Percentiles rank a stretch among this genome's conserved stretches.
Conservation (phyloP, 768 basidiomycete species). For the Tubosaeta brunneosetosa region DNA sequence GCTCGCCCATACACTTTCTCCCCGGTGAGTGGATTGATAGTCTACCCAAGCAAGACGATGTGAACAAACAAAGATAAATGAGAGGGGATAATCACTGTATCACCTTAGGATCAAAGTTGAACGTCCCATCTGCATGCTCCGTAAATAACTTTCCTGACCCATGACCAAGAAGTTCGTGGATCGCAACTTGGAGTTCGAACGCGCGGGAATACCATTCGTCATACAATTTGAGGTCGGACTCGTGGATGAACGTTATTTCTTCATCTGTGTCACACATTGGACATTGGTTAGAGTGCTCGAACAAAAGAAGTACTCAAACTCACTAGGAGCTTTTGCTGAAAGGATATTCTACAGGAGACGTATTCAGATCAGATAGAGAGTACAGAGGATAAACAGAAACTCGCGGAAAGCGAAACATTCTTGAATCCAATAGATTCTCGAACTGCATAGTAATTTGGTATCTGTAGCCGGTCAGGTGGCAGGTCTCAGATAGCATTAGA, state of each 20-base stretch:
- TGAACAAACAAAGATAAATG: neutral
- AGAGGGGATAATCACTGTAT: slow-evolving; percentile 27
- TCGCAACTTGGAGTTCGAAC: slow-evolving; percentile 87
- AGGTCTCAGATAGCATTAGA: neutral
- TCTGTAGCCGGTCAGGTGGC: slow-evolving; percentile 36
- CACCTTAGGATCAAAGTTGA: slow-evolving; percentile 75
- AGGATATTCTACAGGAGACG: slow-evolving; percentile 61
- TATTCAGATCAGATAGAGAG: neutral
- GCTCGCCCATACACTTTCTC: slow-evolving; percentile 53
- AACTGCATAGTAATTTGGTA: slow-evolving; percentile 84
- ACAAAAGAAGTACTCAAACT: slow-evolving; percentile 12
- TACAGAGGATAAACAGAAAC: slow-evolving; percentile 18
- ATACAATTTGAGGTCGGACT: slow-evolving; percentile 70
- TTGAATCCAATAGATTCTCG: slow-evolving; percentile 82
- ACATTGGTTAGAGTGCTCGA: neutral
- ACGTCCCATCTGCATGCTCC: slow-evolving; percentile 67
- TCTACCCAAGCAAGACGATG: slow-evolving; percentile 35
- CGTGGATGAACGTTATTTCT: slow-evolving; percentile 76
- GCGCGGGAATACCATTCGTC: slow-evolving; percentile 73
- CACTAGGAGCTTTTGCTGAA: slow-evolving; percentile 82
- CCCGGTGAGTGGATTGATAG: slow-evolving; percentile 79
- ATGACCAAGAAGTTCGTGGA: slow-evolving; percentile 84
- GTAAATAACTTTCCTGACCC: slow-evolving; percentile 82
- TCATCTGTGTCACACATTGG: slow-evolving; percentile 45
- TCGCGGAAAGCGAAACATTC: slow-evolving; percentile 78